These are phyloP conservation scores for Cercis canadensis DNA, from an alignment of 306 rosid species.

Conservation along the genomic window DNA sequence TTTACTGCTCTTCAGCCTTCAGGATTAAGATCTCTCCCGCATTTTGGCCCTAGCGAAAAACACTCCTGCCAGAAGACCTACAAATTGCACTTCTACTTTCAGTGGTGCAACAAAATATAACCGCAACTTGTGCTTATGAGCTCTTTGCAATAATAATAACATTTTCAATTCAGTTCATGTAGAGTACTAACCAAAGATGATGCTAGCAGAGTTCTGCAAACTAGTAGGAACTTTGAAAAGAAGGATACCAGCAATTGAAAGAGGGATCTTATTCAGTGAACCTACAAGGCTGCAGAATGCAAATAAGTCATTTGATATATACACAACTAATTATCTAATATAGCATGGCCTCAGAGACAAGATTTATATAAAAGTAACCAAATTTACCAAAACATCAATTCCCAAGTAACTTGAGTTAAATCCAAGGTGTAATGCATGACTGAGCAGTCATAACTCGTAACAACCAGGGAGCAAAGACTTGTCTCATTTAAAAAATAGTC, in stretches of 20 bases:
- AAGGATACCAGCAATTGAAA: constrained; percentile 87
- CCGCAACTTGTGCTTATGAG: constrained; percentile 17
- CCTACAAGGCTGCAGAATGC: constrained; percentile 86
- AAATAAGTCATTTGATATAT: constrained; percentile 40
- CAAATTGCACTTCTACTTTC: constrained; percentile 37
- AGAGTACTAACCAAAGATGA: constrained; percentile 78
- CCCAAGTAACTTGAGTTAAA: constrained; percentile 8
- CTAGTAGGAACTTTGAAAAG: constrained; percentile 95
- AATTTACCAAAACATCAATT: neutral
- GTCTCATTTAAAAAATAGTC: constrained; percentile 12
- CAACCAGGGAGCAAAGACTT: neutral
- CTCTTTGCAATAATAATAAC: neutral
- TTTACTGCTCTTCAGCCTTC: constrained; percentile 31
- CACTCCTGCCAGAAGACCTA: constrained; percentile 96
- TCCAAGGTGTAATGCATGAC: constrained; percentile 8
- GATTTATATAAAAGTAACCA: neutral
- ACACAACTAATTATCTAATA: neutral
- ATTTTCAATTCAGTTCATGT: constrained; percentile 7
- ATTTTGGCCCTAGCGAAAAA: constrained; percentile 95
- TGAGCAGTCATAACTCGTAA: constrained; percentile 10
- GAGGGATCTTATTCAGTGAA: constrained; percentile 96
- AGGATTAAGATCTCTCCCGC: constrained; percentile 69
- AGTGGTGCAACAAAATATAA: constrained; percentile 30
- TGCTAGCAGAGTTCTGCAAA: constrained; percentile 89
- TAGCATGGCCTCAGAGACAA: constrained; percentile 18